Conservation (phyloP, 1,284 basidiomycete genomes). For the Malassezia slooffiae region DNA sequence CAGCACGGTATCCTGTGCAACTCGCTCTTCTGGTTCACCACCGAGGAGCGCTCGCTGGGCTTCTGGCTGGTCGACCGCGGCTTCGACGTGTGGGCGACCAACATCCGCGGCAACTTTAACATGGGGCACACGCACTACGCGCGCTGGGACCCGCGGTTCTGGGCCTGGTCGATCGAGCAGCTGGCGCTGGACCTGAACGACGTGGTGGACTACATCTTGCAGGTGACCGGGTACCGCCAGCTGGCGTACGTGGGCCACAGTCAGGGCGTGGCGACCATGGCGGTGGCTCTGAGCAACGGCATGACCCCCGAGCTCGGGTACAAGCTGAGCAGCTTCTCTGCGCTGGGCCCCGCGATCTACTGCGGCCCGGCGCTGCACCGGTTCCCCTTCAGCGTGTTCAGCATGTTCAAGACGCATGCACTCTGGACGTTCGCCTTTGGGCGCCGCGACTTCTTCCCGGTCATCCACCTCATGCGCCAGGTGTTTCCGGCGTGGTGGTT, state of each 20-base stretch:
- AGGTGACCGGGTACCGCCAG: slow-evolving; percentile 30
- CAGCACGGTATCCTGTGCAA: slow-evolving; percentile 46
- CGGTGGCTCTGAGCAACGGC: slow-evolving; percentile 38
- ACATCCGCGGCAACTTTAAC: slow-evolving; percentile 43
- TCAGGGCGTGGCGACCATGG: slow-evolving; percentile 44
- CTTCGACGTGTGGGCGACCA: slow-evolving; percentile 45
- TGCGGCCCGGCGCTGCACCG: slow-evolving; percentile 40
- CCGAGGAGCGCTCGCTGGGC: slow-evolving; percentile 42
- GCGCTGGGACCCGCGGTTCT: slow-evolving; percentile 43
- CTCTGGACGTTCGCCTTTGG: slow-evolving; percentile 44
- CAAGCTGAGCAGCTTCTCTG: slow-evolving; percentile 38
- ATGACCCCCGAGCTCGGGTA: slow-evolving; percentile 38
- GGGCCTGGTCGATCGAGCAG: slow-evolving; percentile 45
- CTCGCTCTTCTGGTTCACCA: slow-evolving; percentile 39
- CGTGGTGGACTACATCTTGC: slow-evolving; percentile 39
- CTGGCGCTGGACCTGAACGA: slow-evolving; percentile 41
- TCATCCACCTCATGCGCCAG: slow-evolving; percentile 31
- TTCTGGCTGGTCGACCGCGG: slow-evolving; percentile 47
- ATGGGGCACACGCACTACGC: slow-evolving; percentile 40
- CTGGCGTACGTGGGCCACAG: slow-evolving; percentile 44
- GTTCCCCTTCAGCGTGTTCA: slow-evolving; percentile 41
- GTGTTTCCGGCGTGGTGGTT: slow-evolving; percentile 38
- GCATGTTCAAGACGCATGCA: slow-evolving; percentile 35
- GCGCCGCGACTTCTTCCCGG: slow-evolving; percentile 40
- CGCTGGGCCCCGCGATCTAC: slow-evolving; percentile 43